Conservation (phyloP, 2,329 filamentous ascomycete species). For the Exophiala oligosperma region DNA sequence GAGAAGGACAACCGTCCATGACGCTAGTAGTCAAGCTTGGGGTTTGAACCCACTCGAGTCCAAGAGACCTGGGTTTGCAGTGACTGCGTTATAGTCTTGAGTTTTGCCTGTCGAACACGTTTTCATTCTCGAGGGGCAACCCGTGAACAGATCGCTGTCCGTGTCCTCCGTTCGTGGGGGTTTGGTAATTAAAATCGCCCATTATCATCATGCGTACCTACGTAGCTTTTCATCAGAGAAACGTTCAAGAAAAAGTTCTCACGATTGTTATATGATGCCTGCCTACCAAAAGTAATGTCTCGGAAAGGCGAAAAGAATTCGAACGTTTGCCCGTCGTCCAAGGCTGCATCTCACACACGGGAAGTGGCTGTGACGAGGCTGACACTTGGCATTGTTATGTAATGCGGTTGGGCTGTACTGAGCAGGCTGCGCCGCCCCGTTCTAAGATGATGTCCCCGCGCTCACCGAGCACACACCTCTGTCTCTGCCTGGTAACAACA, state of each 20-base stretch:
- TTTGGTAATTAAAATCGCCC: neutral
- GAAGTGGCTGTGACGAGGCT: too few species aligned
- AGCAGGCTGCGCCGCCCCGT: neutral
- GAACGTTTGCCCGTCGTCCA: too few species aligned
- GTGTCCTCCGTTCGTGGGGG: neutral
- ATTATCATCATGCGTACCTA: too few species aligned
- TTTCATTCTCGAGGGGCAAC: neutral
- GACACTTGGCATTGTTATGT: neutral
- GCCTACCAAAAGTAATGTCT: too few species aligned
- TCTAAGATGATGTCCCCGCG: neutral
- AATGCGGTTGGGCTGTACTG: neutral
- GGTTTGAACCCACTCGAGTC: constrained; percentile 42
- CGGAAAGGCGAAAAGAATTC: too few species aligned
- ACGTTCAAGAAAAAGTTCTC: too few species aligned
- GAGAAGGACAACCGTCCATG: constrained; percentile 58
- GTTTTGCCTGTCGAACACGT: neutral
- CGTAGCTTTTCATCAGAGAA: too few species aligned
- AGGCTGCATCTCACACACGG: too few species aligned
- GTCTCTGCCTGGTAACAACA: neutral
- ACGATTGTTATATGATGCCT: too few species aligned
- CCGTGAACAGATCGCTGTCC: neutral
- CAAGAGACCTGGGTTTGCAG: constrained; percentile 32
- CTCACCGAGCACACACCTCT: neutral
- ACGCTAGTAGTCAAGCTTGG: constrained; percentile 45
- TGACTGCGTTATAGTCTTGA: constrained; percentile 12